Evolutionary conservation across 176 grass and related monocot genomes (phyloP), one percentile per base, ranked within the genome.

Genomic region (Raddia guianensis): DNA sequence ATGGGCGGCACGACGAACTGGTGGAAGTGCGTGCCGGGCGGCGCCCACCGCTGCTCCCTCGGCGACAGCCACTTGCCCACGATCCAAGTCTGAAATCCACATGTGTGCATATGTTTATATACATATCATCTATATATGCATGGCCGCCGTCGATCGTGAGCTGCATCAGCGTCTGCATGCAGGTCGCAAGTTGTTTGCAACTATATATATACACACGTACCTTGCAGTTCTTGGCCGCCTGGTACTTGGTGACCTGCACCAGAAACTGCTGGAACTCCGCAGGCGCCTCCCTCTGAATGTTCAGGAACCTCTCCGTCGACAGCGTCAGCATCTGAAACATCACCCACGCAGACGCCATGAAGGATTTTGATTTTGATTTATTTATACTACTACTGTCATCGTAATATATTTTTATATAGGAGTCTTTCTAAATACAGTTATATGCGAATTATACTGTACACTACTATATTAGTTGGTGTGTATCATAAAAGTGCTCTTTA

Each of bases 1-100:
- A 98, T 86, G 37, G 92, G 92, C 52, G 96, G 96, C 70, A 98
- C 92, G 34, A 98, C 96, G 78, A 98, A 98, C 81, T 98, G 96
- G 88, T 98, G 96, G 87, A 98, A 98, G 83, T 98, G 88, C 47
- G 96, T 98, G 12, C 92, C 92, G 20, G 86, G 1, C 70, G 92
- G 82, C 35, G 96, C 92, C 90, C 92, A 98, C 68, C 71, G 80
- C 82, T 98, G 96, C 82, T 98, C 92, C 82, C 86, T 77, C 60
- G 51, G 88, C 27, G 90, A 91, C 66, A 98, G 80, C 95, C 95
- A 98, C 80, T 94, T 98, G 19, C 95, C 95, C 63, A 94, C 92
- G 69, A 98, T 77, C 95, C 95, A 98, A 3, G 95, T 92, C 92
- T 97, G 75, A 45, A 74, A 72, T 8, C 45, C 44, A 13, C 27